A percentile compares a stretch with the other conserved stretches of the same genome.
Evolutionary conservation across 2,329 filamentous ascomycete species (phyloP).

Genomic region (Colletotrichum sp.): DNA sequence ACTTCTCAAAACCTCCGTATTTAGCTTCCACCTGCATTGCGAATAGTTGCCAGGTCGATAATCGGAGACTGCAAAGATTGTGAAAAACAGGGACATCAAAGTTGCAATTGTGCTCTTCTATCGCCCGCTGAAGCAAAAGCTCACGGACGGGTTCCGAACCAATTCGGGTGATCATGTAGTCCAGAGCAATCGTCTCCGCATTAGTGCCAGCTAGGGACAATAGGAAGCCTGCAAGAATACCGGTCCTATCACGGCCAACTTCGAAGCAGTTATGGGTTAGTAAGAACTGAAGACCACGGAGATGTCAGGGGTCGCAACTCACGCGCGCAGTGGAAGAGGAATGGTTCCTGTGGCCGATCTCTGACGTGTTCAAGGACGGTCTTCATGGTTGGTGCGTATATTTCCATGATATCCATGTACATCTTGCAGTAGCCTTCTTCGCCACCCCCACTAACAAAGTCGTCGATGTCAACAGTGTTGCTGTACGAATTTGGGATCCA

Average conservation of each 20-base stretch:
- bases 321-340: conserved; percentile 62
- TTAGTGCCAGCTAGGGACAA: not conserved
- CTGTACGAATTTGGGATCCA: not conserved
- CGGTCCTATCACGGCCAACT: not conserved
- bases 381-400: conserved; percentile 46
- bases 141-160: not conserved
- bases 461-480: conserved; percentile 33
- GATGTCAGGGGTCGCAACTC: conserved; percentile 22
- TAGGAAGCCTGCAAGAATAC: not conserved
- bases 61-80: not conserved
- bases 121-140: not conserved
- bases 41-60: not conserved
- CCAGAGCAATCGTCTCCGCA: not conserved
- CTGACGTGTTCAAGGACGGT: conserved; percentile 53
- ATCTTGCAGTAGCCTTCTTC: conserved; percentile 50
- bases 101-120: not conserved
- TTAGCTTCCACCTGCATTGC: accelerated
- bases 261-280: not conserved
- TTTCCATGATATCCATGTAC: conserved; percentile 51
- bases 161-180: not conserved
- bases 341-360: conserved; percentile 48
- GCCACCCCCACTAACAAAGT: conserved; percentile 50
- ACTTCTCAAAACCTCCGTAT: not conserved
- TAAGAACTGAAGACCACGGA: not conserved
- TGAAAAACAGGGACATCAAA: not conserved